Conservation (phyloP, 768 basidiomycete genomes). For the Sarcodon sp. region DNA sequence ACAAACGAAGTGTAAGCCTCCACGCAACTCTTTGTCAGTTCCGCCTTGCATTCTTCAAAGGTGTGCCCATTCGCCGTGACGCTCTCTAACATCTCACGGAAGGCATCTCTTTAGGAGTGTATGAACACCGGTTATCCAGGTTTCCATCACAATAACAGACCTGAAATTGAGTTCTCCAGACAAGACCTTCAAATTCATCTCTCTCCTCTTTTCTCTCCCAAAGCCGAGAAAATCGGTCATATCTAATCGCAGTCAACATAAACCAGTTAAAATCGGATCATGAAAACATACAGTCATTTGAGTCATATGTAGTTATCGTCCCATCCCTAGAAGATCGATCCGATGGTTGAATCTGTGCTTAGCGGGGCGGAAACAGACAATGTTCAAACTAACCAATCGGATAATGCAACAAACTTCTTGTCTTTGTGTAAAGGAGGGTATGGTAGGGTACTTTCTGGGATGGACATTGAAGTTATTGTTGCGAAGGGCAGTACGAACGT, state of each 20-base stretch:
- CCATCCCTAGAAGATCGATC: conserved; percentile 51
- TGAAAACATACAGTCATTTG: conserved; percentile 68
- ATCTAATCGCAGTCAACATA: conserved; percentile 26
- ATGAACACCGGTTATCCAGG: neutral
- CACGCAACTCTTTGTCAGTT: conserved; percentile 53
- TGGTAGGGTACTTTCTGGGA: conserved; percentile 56
- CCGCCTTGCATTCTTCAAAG: conserved; percentile 77
- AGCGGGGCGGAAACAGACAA: conserved; percentile 1
- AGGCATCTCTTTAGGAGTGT: conserved; percentile 53
- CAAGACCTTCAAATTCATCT: conserved; percentile 63
- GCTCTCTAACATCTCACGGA: conserved; percentile 77
- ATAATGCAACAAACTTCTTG: conserved; percentile 77
- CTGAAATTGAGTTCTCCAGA: conserved; percentile 59
- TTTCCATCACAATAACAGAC: conserved; percentile 16
- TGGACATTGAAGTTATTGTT: conserved; percentile 1
- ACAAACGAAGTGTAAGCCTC: neutral
- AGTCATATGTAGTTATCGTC: conserved; percentile 87
- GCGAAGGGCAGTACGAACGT: too few relatives aligned
- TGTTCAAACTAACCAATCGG: conserved; percentile 65
- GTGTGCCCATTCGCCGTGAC: conserved; percentile 61
- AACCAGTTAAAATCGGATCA: conserved; percentile 1
- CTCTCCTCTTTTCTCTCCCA: conserved; percentile 61
- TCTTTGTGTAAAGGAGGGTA: conserved; percentile 72
- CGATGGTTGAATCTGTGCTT: too few relatives aligned
- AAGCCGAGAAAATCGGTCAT: conserved; percentile 87